A percentile compares a stretch with the other conserved stretches of the same genome.
Conservation (phyloP, 768 basidiomycete species). For the Leccinum incarnatum region DNA sequence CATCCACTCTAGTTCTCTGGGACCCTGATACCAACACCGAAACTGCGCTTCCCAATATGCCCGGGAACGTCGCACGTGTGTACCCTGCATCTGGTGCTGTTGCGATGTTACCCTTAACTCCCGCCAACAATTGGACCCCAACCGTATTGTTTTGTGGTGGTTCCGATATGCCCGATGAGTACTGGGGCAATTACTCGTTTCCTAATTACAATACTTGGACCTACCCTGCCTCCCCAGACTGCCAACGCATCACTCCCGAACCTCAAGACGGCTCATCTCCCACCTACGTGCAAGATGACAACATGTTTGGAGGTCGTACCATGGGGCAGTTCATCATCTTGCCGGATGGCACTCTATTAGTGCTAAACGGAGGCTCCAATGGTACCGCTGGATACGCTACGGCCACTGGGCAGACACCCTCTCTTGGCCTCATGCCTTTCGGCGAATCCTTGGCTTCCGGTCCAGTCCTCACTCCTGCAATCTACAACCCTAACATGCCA, state of each 20-base stretch:
- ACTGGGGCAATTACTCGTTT: constrained; percentile 76
- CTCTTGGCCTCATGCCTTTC: constrained; percentile 58
- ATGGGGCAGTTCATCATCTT: constrained; percentile 94
- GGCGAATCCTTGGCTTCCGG: constrained; percentile 76
- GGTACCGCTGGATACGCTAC: constrained; percentile 89
- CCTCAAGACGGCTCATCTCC: constrained; percentile 64
- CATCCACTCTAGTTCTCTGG: constrained; percentile 40
- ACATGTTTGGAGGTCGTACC: constrained; percentile 71
- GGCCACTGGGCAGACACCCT: constrained; percentile 43
- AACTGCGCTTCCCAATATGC: constrained; percentile 68
- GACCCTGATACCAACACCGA: constrained; percentile 57
- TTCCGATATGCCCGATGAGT: constrained; percentile 66
- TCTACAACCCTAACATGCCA: constrained; percentile 79
- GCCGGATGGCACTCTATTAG: constrained; percentile 69
- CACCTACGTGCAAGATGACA: constrained; percentile 67
- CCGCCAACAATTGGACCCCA: constrained; percentile 82
- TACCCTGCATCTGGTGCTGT: constrained; percentile 91
- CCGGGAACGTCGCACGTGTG: constrained; percentile 67
- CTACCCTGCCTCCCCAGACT: constrained; percentile 67
- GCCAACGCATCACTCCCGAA: constrained; percentile 86
- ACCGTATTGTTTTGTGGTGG: constrained; percentile 93
- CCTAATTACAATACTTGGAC: constrained; percentile 74
- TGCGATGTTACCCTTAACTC: constrained; percentile 89
- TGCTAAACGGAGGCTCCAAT: constrained; percentile 79
- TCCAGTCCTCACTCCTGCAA: constrained; percentile 72